A percentile compares a stretch with the other conserved stretches of the same genome.
phyloP scores from a whole-genome alignment of 495 filamentous ascomycete species.

The Friedmanniomyces simplex region DNA sequence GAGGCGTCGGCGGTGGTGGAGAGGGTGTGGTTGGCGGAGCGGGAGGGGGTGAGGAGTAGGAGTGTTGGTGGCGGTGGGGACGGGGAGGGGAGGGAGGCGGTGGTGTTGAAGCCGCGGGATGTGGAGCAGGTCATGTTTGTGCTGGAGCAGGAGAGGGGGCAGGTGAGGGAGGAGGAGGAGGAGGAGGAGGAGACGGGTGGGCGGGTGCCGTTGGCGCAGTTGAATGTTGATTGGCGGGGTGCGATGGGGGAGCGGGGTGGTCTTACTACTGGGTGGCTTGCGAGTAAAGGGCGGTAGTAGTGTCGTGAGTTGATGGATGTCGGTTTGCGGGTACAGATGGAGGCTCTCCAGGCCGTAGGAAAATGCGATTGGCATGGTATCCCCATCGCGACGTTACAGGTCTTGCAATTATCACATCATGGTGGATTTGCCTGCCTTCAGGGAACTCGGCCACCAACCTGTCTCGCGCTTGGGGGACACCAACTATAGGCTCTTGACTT shows the following conservation, averaged over 20 bases:
- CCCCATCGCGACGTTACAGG: too few species aligned
- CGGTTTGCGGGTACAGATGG: too few species aligned
- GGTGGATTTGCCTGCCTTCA: too few species aligned
- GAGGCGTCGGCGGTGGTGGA: slow-evolving; percentile 55
- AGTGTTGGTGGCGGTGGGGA: slow-evolving; percentile 26
- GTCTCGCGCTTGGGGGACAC: too few species aligned
- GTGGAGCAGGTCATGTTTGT: slow-evolving; percentile 87
- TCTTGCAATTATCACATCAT: too few species aligned
- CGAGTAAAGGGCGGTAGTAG: slow-evolving; percentile 44
- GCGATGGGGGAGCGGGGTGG: slow-evolving; percentile 84
- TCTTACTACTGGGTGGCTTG: slow-evolving; percentile 76
- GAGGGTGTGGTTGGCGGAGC: slow-evolving; percentile 40
- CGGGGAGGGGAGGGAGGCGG: slow-evolving; percentile 4
- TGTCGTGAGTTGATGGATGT: neutral
- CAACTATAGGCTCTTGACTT: too few species aligned
- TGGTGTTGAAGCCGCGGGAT: slow-evolving; percentile 69
- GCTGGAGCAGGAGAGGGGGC: slow-evolving; percentile 44
- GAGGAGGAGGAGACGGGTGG: slow-evolving; percentile 38
- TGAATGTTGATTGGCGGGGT: slow-evolving; percentile 79
- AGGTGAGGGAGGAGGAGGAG: too few species aligned
- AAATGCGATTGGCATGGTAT: too few species aligned
- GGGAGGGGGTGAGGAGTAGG: slow-evolving; percentile 9
- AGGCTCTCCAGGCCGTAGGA: too few species aligned
- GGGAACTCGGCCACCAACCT: too few species aligned
- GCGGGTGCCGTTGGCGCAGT: slow-evolving; percentile 64